These are phyloP conservation scores for Tinospora cordifolia DNA, from an alignment of 164 flowering plant species.

Conservation along the genomic window DNA sequence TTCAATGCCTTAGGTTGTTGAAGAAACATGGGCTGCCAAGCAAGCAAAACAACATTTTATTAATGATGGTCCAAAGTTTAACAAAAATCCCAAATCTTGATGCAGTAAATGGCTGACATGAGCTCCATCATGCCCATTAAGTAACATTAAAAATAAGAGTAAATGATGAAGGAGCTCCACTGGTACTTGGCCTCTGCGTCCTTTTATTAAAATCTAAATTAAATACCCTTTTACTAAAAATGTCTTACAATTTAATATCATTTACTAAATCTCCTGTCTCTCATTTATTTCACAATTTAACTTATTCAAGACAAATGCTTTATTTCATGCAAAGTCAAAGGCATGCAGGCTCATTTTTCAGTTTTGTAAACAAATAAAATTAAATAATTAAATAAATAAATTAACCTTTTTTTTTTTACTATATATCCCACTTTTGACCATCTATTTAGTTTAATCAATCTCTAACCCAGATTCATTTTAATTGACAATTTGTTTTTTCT, in stretches of 20 bases:
- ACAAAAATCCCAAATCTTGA: not conserved
- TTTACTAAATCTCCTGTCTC: not conserved
- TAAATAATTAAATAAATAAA: too few relatives aligned
- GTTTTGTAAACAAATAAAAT: too few relatives aligned
- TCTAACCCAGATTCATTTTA: too few relatives aligned
- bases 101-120: not conserved
- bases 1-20: too few relatives aligned
- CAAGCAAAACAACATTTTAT: too few relatives aligned
- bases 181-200: not conserved
- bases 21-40: too few relatives aligned
- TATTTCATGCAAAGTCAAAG: not conserved
- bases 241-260: not conserved
- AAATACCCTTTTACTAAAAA: not conserved
- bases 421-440: too few relatives aligned
- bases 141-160: conserved; percentile 1
- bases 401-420: too few relatives aligned
- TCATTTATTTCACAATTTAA: not conserved
- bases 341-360: not conserved
- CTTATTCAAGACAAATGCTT: not conserved
- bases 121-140: not conserved
- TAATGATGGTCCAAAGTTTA: too few relatives aligned
- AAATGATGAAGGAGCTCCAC: not conserved
- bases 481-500: too few relatives aligned
- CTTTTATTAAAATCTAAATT: conserved; percentile 1
- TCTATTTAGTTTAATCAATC: too few relatives aligned